Evolutionary conservation across 164 flowering plant genomes (phyloP).

Genomic region (Chloranthus sessilifolius): DNA sequence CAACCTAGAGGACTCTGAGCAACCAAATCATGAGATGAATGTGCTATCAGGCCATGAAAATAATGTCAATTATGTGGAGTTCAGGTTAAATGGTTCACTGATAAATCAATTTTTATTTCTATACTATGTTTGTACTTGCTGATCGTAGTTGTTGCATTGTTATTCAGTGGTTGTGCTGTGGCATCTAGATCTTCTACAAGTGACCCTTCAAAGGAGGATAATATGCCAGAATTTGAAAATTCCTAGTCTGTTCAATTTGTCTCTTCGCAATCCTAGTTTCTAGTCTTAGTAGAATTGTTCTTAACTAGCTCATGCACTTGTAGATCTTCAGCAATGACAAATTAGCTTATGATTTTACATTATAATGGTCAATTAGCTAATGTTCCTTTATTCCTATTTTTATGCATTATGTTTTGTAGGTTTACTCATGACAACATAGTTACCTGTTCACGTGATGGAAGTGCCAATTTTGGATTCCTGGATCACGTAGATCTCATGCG

Average conservation of each 20-base stretch:
- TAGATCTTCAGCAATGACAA: too few species aligned
- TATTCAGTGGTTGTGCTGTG: constrained; percentile 82
- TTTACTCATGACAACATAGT: constrained; percentile 88
- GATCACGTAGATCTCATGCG: constrained; percentile 80
- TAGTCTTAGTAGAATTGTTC: too few species aligned
- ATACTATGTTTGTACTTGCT: too few species aligned
- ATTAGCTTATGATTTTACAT: too few species aligned
- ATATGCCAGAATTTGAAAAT: constrained; percentile 62
- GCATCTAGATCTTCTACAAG: constrained; percentile 47
- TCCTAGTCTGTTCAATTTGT: constrained; percentile 73
- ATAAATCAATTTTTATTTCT: too few species aligned
- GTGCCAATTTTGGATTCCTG: constrained; percentile 95
- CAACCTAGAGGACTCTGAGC: constrained; percentile 53
- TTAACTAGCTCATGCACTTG: too few species aligned
- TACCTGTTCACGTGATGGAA: constrained; percentile 98
- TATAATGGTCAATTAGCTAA: too few species aligned
- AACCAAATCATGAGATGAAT: constrained; percentile 83
- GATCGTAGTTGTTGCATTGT: constrained; percentile 8
- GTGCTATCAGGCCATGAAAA: constrained; percentile 86
- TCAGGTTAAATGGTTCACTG: too few species aligned
- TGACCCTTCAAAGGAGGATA: constrained; percentile 63
- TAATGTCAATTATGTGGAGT: constrained; percentile 93
- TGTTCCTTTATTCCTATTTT: too few species aligned
- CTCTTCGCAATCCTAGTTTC: too few species aligned
- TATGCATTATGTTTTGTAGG: too few species aligned